Conservation (phyloP, 331 rosid species). For the Saraca asoca region DNA sequence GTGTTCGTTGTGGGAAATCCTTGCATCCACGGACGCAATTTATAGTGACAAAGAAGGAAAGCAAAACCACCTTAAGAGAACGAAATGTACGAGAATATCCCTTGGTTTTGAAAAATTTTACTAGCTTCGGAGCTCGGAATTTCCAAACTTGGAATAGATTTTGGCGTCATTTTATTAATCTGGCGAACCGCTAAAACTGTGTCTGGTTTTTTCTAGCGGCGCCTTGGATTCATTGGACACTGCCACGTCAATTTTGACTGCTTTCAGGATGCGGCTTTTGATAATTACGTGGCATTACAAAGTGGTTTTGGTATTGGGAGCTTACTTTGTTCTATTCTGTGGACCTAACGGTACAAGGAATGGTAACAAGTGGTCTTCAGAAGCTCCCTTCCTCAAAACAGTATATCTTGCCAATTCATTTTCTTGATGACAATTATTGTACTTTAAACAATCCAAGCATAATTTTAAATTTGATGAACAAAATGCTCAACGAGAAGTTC, state of each 20-base stretch:
- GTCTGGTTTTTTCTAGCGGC: conserved; percentile 28
- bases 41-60: not conserved
- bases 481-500: too few species aligned
- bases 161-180: not conserved
- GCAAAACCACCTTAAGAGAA: not conserved
- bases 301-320: too few species aligned
- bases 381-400: too few species aligned
- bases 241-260: conserved; percentile 6
- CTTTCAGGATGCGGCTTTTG: not conserved
- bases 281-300: too few species aligned
- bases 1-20: not conserved
- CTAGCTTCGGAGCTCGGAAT: not conserved
- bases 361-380: too few species aligned
- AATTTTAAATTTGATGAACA: too few species aligned
- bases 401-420: too few species aligned
- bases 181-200: not conserved
- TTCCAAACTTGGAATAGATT: not conserved
- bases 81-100: not conserved
- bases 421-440: too few species aligned
- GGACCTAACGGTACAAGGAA: too few species aligned
- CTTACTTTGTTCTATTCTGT: too few species aligned
- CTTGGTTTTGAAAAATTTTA: not conserved
- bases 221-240: not conserved
- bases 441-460: too few species aligned
- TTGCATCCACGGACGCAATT: not conserved